A percentile compares a stretch with the other conserved stretches of the same genome.
These are phyloP conservation scores for Dendrocalamus latiflorus DNA, from an alignment of 202 grass and related monocot genomes.

Conservation along the genomic window DNA sequence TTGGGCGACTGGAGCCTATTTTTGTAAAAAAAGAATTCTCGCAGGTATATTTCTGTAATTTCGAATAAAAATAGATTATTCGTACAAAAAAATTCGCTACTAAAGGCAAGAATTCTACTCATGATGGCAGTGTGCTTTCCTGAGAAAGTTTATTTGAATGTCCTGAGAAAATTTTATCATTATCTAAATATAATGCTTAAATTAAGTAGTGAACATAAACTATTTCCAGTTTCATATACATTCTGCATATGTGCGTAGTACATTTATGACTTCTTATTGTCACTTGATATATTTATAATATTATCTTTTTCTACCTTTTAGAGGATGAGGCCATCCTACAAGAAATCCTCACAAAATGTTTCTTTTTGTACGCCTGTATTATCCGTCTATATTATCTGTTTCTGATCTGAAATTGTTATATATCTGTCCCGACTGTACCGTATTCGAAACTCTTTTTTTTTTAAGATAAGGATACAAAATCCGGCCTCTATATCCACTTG, in stretches of 20 bases:
- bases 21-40: too few relatives aligned
- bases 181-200: background rate
- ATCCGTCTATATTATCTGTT: too few relatives aligned
- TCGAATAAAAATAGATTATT: too few relatives aligned
- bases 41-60: too few relatives aligned
- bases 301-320: slow-evolving; percentile 27
- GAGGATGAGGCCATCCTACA: slow-evolving; percentile 72
- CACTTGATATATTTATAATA: slow-evolving; percentile 13
- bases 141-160: background rate
- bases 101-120: slow-evolving; percentile 50
- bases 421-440: too few relatives aligned
- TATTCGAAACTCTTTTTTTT: too few relatives aligned
- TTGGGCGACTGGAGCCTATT: too few relatives aligned
- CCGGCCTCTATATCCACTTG: too few relatives aligned
- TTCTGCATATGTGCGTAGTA: background rate
- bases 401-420: too few relatives aligned
- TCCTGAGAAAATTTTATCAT: background rate
- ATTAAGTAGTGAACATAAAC: background rate
- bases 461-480: too few relatives aligned
- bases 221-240: slow-evolving; percentile 5
- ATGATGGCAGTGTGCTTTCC: background rate
- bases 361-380: too few relatives aligned
- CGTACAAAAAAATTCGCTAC: too few relatives aligned
- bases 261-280: background rate
- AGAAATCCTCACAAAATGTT: slow-evolving; percentile 16